These are phyloP conservation scores for Terfezia claveryi DNA, from an alignment of 495 filamentous ascomycete species.

Conservation along the genomic window DNA sequence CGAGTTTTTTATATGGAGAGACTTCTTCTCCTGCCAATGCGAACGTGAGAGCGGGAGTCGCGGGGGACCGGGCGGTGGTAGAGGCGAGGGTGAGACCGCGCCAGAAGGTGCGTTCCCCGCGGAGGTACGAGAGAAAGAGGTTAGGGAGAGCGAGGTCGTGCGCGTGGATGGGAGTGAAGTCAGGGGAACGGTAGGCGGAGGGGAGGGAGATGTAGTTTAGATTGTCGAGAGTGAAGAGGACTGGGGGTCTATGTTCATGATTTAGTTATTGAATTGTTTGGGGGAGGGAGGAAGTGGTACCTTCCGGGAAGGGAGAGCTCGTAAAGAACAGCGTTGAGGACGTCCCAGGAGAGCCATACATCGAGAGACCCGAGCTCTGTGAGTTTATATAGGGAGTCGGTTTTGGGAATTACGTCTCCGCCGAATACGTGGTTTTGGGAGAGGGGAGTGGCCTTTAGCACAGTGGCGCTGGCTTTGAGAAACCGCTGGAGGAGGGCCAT, in stretches of 20 bases:
- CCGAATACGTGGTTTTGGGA: slow-evolving; percentile 39
- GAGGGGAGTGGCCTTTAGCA: slow-evolving; percentile 37
- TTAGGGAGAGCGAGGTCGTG: slow-evolving; percentile 59
- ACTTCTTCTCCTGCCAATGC: slow-evolving; percentile 34
- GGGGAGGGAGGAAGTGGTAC: slow-evolving; percentile 2
- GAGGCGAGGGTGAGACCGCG: slow-evolving; percentile 65
- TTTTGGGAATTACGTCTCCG: slow-evolving; percentile 30
- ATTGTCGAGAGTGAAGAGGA: slow-evolving; percentile 58
- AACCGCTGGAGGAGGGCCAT: slow-evolving; percentile 49
- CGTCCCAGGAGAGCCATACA: slow-evolving; percentile 49
- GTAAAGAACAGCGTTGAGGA: slow-evolving; percentile 60
- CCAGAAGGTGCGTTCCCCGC: slow-evolving; percentile 34
- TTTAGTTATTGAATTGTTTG: no score
- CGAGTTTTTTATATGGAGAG: slow-evolving; percentile 31
- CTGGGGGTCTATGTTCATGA: slow-evolving; percentile 37
- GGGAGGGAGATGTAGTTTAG: slow-evolving; percentile 55
- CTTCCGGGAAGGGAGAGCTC: slow-evolving; percentile 43
- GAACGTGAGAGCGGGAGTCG: slow-evolving; percentile 39
- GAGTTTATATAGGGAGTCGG: slow-evolving; percentile 44
- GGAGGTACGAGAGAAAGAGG: slow-evolving; percentile 51
- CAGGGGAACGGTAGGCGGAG: slow-evolving; percentile 45
- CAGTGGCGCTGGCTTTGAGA: slow-evolving; percentile 42
- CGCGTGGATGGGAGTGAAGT: slow-evolving; percentile 56
- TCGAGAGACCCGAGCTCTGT: slow-evolving; percentile 49
- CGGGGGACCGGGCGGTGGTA: slow-evolving; percentile 39